Evolutionary conservation across 306 rosid species (phyloP).

Genomic region (Quercus ilex): DNA sequence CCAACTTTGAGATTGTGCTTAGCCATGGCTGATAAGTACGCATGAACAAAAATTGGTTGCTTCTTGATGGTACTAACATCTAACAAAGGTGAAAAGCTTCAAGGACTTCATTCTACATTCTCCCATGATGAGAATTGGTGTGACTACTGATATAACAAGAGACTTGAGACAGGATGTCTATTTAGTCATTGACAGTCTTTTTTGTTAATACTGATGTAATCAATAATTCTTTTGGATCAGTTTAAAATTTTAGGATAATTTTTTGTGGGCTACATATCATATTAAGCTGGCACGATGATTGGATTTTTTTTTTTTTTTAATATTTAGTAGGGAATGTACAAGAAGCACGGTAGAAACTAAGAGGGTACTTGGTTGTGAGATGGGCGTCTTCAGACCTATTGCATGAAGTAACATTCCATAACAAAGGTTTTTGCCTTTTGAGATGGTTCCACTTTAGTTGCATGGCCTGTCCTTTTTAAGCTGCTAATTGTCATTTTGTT

Average conservation of each 20-base stretch:
- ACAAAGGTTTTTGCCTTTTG: neutral
- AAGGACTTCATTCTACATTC: neutral
- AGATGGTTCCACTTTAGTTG: neutral
- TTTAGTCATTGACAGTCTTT: neutral
- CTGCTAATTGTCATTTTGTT: neutral
- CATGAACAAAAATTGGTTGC: neutral
- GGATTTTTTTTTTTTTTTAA: neutral
- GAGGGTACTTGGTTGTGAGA: neutral
- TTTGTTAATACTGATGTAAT: neutral
- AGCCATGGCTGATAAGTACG: neutral
- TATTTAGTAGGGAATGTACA: neutral
- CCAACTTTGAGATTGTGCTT: neutral
- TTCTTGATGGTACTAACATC: neutral
- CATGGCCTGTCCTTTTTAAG: neutral
- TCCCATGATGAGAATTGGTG: neutral
- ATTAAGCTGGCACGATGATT: neutral
- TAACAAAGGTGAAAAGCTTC: neutral
- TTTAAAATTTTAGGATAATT: no score
- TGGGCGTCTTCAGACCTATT: neutral
- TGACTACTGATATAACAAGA: neutral
- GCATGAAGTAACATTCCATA: neutral
- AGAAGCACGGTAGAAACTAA: neutral
- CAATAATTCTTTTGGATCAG: neutral
- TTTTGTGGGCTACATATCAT: neutral
- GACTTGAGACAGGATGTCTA: neutral